Evolutionary conservation across 2,329 filamentous ascomycete species (phyloP).

Genomic region (Xylaria sp.): DNA sequence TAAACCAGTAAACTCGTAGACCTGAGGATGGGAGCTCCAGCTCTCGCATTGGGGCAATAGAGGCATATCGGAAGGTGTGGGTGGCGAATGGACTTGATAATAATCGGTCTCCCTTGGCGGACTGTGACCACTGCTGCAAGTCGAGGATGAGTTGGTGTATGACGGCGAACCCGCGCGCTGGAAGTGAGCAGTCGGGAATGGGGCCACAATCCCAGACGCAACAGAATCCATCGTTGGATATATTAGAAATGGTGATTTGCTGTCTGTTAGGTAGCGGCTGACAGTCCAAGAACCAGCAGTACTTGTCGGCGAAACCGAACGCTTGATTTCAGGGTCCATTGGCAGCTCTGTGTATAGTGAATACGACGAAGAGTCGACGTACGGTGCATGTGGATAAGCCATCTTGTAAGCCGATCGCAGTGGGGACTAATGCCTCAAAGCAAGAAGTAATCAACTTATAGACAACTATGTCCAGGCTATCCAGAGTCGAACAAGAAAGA

Average conservation of each 20-base stretch:
- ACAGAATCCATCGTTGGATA: conserved; percentile 36
- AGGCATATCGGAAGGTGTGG: conserved; percentile 52
- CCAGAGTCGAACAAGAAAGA: background rate
- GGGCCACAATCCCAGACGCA: conserved; percentile 34
- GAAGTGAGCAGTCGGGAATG: conserved; percentile 39
- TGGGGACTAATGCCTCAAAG: background rate
- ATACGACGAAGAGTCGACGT: conserved; percentile 35
- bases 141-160: conserved; percentile 52
- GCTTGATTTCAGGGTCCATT: conserved; percentile 46
- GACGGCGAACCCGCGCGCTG: conserved; percentile 52
- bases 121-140: conserved; percentile 52
- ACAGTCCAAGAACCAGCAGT: conserved; percentile 37
- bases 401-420: conserved; percentile 22
- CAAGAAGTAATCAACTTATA: background rate
- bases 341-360: conserved; percentile 32
- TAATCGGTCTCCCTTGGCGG: conserved; percentile 55
- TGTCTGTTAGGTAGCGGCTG: conserved; percentile 47
- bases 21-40: conserved; percentile 42
- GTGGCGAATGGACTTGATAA: conserved; percentile 50
- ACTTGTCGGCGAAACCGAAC: conserved; percentile 37
- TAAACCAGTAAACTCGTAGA: conserved; percentile 48
- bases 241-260: conserved; percentile 44
- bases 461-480: background rate
- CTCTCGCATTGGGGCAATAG: conserved; percentile 49
- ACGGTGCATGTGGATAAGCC: conserved; percentile 25